Evolutionary conservation across 371 early-diverging fungal species (phyloP).

Genomic region (Apophysomyces elegans): DNA sequence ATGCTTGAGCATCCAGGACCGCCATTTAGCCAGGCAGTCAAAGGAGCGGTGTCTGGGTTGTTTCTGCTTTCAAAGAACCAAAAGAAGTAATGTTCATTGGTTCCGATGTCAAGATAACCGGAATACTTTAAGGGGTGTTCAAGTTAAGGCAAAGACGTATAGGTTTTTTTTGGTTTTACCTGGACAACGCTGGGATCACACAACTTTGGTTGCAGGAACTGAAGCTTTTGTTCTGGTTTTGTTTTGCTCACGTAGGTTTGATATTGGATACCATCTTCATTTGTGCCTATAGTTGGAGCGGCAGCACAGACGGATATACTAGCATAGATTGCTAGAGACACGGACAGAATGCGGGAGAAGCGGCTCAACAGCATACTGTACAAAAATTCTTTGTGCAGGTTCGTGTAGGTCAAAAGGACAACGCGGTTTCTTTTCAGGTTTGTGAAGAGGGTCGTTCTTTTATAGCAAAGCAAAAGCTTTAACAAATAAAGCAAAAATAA

Average conservation of each 20-base stretch:
- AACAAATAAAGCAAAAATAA: conserved; percentile 8
- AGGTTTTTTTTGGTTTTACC: conserved; percentile 15
- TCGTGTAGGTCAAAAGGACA: too few species aligned
- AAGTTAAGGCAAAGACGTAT: not conserved
- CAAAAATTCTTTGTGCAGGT: too few species aligned
- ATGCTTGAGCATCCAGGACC: conserved; percentile 86
- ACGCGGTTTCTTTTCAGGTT: too few species aligned
- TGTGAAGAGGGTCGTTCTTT: not conserved
- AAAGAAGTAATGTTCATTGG: conserved; percentile 76
- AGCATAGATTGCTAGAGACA: not conserved
- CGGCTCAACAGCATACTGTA: not conserved
- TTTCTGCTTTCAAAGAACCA: conserved; percentile 86
- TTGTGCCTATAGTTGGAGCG: not conserved
- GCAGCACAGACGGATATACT: not conserved
- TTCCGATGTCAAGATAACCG: conserved; percentile 68
- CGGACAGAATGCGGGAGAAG: not conserved
- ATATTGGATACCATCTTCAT: conserved; percentile 5
- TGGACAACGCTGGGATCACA: conserved; percentile 37
- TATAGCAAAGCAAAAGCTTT: not conserved
- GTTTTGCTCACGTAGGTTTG: conserved; percentile 5
- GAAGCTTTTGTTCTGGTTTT: conserved; percentile 11
- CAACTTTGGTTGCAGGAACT: conserved; percentile 24
- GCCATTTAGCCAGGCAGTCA: conserved; percentile 76
- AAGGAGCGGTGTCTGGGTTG: conserved; percentile 58
- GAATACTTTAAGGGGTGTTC: conserved; percentile 27